phyloP scores from a whole-genome alignment of 257 asterid genomes.

The Primulina tabacum region DNA sequence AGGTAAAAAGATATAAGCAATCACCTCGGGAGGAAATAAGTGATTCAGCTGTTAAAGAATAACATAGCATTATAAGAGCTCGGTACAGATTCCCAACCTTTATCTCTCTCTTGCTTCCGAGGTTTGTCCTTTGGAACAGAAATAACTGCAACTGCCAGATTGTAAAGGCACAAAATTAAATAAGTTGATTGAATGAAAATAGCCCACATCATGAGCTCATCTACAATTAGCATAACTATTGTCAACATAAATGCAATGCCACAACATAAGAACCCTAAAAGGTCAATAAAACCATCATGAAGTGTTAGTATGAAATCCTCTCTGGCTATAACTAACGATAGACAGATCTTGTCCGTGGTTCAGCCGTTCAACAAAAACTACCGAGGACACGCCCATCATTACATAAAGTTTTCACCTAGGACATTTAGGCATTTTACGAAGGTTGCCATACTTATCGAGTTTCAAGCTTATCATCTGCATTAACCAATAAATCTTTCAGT shows the following conservation, averaged over 20 bases:
- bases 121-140: conserved; percentile 59
- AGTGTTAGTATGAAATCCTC: conserved; percentile 8
- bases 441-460: background rate
- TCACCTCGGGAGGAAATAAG: conserved; percentile 1
- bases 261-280: conserved; percentile 5
- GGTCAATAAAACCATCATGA: conserved; percentile 16
- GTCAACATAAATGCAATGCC: conserved; percentile 9
- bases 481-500: conserved; percentile 5
- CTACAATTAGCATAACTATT: conserved; percentile 10
- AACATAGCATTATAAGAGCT: conserved; percentile 22
- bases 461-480: conserved; percentile 10
- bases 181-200: conserved; percentile 11
- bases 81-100: conserved; percentile 45
- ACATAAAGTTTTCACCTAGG: background rate
- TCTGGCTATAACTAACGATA: conserved; percentile 13
- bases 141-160: conserved; percentile 34
- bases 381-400: background rate
- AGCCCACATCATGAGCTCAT: background rate
- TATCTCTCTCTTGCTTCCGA: conserved; percentile 59
- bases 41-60: conserved; percentile 10
- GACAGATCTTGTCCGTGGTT: background rate
- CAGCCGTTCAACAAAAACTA: background rate
- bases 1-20: conserved; percentile 9
- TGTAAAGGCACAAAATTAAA: conserved; percentile 14
- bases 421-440: conserved; percentile 10